Percentiles rank a stretch among this genome's conserved stretches.
These are phyloP conservation scores for Syncephalastrum sp. DNA, from an alignment of 371 early-diverging fungal genomes.

Conservation along the genomic window DNA sequence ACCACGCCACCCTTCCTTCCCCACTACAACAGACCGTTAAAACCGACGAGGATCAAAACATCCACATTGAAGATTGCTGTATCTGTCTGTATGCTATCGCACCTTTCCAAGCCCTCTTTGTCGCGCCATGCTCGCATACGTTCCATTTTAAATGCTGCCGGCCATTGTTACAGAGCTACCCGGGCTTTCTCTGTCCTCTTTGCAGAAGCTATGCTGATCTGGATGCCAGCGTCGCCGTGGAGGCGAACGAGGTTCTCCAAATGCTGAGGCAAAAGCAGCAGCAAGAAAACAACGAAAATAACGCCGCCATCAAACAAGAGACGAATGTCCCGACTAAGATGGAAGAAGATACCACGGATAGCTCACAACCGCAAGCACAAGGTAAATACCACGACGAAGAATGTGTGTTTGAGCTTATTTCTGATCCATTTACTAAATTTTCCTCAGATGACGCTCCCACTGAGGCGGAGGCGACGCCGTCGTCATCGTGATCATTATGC, in stretches of 20 bases:
- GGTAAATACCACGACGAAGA: slow-evolving; percentile 3
- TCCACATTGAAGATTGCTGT: slow-evolving; percentile 74
- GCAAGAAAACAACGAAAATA: too few relatives aligned
- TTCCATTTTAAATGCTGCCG: slow-evolving; percentile 92
- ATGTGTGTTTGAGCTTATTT: not conserved
- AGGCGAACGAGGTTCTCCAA: slow-evolving; percentile 20
- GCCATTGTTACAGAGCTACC: slow-evolving; percentile 48
- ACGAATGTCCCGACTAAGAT: not conserved
- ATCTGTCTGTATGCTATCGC: slow-evolving; percentile 87
- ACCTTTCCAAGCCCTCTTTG: slow-evolving; percentile 88
- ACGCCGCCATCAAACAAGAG: slow-evolving; percentile 1
- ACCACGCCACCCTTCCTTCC: too few relatives aligned
- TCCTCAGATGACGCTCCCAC: not conserved
- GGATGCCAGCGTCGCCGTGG: slow-evolving; percentile 68
- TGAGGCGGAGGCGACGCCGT: too few relatives aligned
- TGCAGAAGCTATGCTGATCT: slow-evolving; percentile 90
- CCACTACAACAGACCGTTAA: not conserved
- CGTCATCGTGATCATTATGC: too few relatives aligned
- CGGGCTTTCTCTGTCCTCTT: slow-evolving; percentile 90
- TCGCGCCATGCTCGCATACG: slow-evolving; percentile 90
- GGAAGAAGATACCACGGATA: slow-evolving; percentile 2
- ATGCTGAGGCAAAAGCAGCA: not conserved
- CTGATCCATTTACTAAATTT: not conserved
- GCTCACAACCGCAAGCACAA: slow-evolving; percentile 1
- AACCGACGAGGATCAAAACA: slow-evolving; percentile 7